Evolutionary conservation across 2,329 filamentous ascomycete genomes (phyloP).

Genomic region (Fusarium austroafricanum): DNA sequence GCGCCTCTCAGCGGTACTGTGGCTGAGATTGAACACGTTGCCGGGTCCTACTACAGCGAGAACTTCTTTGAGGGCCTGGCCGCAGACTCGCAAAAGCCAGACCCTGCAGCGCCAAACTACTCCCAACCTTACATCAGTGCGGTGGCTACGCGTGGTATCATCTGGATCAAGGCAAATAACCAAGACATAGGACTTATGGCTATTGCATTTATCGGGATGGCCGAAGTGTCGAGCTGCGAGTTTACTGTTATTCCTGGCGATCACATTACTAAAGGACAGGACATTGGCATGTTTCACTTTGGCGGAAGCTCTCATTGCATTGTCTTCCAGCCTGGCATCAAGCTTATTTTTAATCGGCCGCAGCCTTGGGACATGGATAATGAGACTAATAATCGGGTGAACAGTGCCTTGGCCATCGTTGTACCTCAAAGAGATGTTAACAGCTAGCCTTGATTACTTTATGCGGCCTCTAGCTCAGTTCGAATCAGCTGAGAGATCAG

Average conservation of each 20-base stretch:
- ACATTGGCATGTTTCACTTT: conserved; percentile 25
- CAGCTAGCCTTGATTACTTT: too few relatives aligned
- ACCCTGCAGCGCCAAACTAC: conserved; percentile 1
- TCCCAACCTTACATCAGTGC: conserved; percentile 8
- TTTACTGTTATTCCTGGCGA: background rate
- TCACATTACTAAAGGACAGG: background rate
- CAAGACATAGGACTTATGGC: background rate
- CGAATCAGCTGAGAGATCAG: too few relatives aligned
- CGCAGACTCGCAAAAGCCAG: background rate
- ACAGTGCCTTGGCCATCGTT: background rate
- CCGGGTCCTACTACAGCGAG: conserved; percentile 11
- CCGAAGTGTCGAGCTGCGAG: background rate
- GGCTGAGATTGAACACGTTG: conserved; percentile 1
- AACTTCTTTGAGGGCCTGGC: background rate
- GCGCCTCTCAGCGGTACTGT: conserved; percentile 70
- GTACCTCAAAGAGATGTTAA: too few relatives aligned
- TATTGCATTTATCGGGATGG: conserved; percentile 9
- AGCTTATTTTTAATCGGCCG: background rate
- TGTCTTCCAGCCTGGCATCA: background rate
- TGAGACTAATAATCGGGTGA: background rate
- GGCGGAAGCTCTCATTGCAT: conserved; percentile 5
- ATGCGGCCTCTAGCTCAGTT: too few relatives aligned
- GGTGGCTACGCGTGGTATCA: conserved; percentile 10
- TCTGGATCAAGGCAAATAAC: conserved; percentile 2
- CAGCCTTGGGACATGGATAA: background rate